These are phyloP conservation scores for Lablab purpureus DNA, from an alignment of 306 rosid genomes.

Conservation along the genomic window DNA sequence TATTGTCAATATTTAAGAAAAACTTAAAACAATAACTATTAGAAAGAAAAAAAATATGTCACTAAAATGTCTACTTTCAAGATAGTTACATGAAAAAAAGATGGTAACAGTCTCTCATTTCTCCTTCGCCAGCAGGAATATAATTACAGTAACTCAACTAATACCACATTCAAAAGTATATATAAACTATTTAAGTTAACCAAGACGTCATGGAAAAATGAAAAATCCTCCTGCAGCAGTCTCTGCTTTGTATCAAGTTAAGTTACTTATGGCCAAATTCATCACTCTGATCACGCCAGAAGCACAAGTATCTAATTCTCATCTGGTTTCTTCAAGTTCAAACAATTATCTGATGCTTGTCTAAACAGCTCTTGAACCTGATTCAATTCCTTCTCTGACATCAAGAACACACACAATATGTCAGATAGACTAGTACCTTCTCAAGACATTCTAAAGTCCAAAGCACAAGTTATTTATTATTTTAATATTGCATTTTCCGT, in stretches of 20 bases:
- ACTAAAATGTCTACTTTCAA: neutral
- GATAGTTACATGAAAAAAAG: neutral
- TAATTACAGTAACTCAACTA: neutral
- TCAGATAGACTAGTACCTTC: neutral
- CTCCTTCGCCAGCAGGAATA: neutral
- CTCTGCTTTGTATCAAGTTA: constrained; percentile 1
- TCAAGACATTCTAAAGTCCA: constrained; percentile 1
- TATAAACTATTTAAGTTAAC: neutral
- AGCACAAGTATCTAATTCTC: constrained; percentile 29
- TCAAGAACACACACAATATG: constrained; percentile 39
- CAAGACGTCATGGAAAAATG: neutral
- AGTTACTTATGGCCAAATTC: neutral
- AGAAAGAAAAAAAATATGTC: neutral
- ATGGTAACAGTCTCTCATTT: neutral
- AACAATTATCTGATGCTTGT: constrained; percentile 84
- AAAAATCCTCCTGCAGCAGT: constrained; percentile 1
- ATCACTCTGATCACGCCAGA: neutral
- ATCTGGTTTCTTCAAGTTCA: constrained; percentile 82
- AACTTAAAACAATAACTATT: too few species aligned
- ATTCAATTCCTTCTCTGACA: constrained; percentile 75
- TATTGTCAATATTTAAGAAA: too few species aligned
- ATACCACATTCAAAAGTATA: neutral
- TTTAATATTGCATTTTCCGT: neutral
- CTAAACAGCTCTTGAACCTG: constrained; percentile 77
- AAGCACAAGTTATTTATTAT: neutral